A percentile compares a stretch with the other conserved stretches of the same genome.
These are phyloP conservation scores for Lactarius hatsudake DNA, from an alignment of 768 basidiomycete species.

Conservation along the genomic window DNA sequence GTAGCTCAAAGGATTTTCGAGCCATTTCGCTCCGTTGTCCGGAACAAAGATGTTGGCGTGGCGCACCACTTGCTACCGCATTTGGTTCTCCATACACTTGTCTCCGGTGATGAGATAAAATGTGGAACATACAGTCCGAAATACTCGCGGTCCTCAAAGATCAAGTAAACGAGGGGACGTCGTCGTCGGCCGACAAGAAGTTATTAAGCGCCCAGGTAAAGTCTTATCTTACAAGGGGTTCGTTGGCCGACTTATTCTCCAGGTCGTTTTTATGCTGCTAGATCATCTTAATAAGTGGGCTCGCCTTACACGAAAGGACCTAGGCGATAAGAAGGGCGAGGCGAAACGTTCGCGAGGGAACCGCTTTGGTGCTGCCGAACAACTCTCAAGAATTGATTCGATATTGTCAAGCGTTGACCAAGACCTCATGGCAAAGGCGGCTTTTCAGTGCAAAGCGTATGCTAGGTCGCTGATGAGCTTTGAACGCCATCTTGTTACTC, in stretches of 20 bases:
- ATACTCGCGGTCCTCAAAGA: constrained; percentile 81
- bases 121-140: constrained; percentile 67
- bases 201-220: constrained; percentile 90
- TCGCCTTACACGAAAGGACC: constrained; percentile 66
- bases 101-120: constrained; percentile 68
- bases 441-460: constrained; percentile 91
- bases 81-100: constrained; percentile 79
- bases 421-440: constrained; percentile 88
- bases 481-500: constrained; percentile 71
- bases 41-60: constrained; percentile 91
- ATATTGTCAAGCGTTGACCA: constrained; percentile 80
- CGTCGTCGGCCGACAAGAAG: constrained; percentile 71
- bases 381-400: constrained; percentile 73
- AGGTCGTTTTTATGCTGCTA: constrained; percentile 93
- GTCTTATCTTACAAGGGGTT: background rate
- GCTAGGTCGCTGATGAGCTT: constrained; percentile 94
- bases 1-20: constrained; percentile 67
- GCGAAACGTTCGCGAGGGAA: constrained; percentile 48
- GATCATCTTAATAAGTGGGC: constrained; percentile 94
- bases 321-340: constrained; percentile 45
- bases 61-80: constrained; percentile 90
- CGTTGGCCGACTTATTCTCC: background rate
- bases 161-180: constrained; percentile 65
- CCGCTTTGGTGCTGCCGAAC: constrained; percentile 47
- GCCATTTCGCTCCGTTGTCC: constrained; percentile 73